A percentile compares a stretch with the other conserved stretches of the same genome.
phyloP scores from a whole-genome alignment of 495 filamentous ascomycete genomes.

The Xylaria bambusicola region DNA sequence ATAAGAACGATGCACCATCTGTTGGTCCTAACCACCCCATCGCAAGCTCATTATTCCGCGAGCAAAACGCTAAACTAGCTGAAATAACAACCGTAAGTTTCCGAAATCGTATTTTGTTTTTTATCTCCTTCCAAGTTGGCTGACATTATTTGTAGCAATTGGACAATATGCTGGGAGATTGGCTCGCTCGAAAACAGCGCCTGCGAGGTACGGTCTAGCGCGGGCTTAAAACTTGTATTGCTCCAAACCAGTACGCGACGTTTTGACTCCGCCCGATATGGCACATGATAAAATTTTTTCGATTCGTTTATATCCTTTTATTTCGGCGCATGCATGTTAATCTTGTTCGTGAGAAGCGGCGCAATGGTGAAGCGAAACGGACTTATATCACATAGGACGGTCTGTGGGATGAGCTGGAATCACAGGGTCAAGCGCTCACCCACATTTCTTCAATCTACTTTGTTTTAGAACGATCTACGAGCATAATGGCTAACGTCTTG shows the following conservation, averaged over 20 bases:
- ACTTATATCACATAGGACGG: constrained; percentile 20
- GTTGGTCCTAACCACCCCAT: constrained; percentile 81
- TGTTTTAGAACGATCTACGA: constrained; percentile 20
- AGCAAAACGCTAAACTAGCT: constrained; percentile 76
- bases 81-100: constrained; percentile 73
- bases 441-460: constrained; percentile 5
- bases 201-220: constrained; percentile 45
- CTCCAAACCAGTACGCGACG: too few relatives aligned
- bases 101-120: too few relatives aligned
- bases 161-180: constrained; percentile 83
- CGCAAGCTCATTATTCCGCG: constrained; percentile 75
- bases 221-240: not conserved
- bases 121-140: constrained; percentile 18
- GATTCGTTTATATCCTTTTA: constrained; percentile 13
- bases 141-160: constrained; percentile 55
- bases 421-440: constrained; percentile 10
- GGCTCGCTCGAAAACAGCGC: constrained; percentile 68
- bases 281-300: constrained; percentile 7
- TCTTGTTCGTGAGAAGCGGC: constrained; percentile 15
- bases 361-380: constrained; percentile 15
- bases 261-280: too few relatives aligned
- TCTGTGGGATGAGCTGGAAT: constrained; percentile 7
- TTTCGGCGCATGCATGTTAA: constrained; percentile 2
- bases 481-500: constrained; percentile 4
- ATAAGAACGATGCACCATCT: constrained; percentile 77